Evolutionary conservation across 2,329 filamentous ascomycete species (phyloP).

Genomic region (Fusarium multiceps): DNA sequence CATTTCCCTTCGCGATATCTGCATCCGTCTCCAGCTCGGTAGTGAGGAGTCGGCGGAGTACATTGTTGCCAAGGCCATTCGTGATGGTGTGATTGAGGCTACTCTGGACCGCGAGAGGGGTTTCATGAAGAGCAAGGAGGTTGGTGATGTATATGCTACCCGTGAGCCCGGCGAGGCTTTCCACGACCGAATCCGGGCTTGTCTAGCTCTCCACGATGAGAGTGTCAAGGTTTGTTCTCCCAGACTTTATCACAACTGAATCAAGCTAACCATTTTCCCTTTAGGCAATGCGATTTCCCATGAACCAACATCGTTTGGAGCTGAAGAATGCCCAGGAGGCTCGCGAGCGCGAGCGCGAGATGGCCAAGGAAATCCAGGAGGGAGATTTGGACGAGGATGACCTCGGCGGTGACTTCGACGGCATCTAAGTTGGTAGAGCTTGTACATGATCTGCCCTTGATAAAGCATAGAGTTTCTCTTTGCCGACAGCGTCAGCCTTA

Average conservation of each 20-base stretch:
- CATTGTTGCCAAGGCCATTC: constrained; percentile 98
- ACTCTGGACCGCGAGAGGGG: constrained; percentile 93
- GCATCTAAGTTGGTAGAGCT: constrained; percentile 71
- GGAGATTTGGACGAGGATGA: constrained; percentile 97
- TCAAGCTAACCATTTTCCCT: constrained; percentile 29
- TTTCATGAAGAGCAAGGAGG: constrained; percentile 98
- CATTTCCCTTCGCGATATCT: constrained; percentile 96
- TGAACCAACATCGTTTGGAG: constrained; percentile 98
- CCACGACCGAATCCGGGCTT: constrained; percentile 94
- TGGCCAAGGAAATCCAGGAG: constrained; percentile 99
- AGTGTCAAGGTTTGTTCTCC: constrained; percentile 82
- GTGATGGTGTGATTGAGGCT: constrained; percentile 96
- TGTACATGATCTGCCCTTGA: constrained; percentile 27
- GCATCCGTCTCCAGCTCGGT: constrained; percentile 90
- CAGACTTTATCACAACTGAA: background rate
- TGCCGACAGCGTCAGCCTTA: constrained; percentile 15
- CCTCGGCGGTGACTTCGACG: constrained; percentile 94
- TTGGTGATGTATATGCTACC: constrained; percentile 95
- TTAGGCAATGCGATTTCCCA: constrained; percentile 97
- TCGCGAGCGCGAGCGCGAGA: constrained; percentile 93
- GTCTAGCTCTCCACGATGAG: constrained; percentile 92
- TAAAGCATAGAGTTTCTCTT: constrained; percentile 16
- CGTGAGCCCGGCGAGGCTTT: constrained; percentile 96
- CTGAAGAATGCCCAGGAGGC: constrained; percentile 98
- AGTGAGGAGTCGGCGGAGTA: constrained; percentile 99